A percentile compares a stretch with the other conserved stretches of the same genome.
These are phyloP conservation scores for Dothistroma septosporum DNA, from an alignment of 2,329 filamentous ascomycete genomes.

Conservation along the genomic window DNA sequence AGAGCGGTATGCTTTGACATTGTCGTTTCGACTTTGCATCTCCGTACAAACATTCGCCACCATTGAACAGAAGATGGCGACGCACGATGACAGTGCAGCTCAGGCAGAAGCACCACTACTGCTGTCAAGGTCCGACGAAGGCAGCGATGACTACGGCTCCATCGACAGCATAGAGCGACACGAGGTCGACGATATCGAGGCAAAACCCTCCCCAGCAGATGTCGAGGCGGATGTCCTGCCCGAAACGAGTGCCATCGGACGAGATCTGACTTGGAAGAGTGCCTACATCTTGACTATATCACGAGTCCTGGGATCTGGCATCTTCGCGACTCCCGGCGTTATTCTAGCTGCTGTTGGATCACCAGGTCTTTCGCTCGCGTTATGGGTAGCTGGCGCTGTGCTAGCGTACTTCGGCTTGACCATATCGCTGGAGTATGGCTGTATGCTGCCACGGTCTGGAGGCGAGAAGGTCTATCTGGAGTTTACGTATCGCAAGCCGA, in stretches of 20 bases:
- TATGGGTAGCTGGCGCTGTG: slow-evolving; percentile 62
- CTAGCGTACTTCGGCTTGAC: slow-evolving; percentile 53
- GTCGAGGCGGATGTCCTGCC: slow-evolving; percentile 58
- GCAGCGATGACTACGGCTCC: slow-evolving; percentile 9
- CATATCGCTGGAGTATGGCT: slow-evolving; percentile 64
- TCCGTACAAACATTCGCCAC: not conserved
- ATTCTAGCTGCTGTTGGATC: slow-evolving; percentile 65
- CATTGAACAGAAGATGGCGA: not conserved
- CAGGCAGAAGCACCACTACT: slow-evolving; percentile 10
- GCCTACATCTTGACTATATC: slow-evolving; percentile 59
- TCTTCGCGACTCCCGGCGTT: slow-evolving; percentile 67
- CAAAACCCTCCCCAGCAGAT: slow-evolving; percentile 16
- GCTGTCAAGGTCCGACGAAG: slow-evolving; percentile 1
- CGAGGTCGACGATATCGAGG: slow-evolving; percentile 5
- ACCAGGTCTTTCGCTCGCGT: slow-evolving; percentile 56
- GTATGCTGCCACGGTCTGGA: slow-evolving; percentile 65
- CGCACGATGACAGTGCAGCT: not conserved
- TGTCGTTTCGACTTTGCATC: not conserved
- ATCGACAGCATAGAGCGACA: slow-evolving; percentile 11
- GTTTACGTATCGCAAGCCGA: slow-evolving; percentile 61
- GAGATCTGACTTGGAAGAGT: slow-evolving; percentile 59
- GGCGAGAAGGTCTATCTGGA: slow-evolving; percentile 68
- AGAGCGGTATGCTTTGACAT: not conserved
- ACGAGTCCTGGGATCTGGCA: slow-evolving; percentile 65
- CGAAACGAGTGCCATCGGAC: slow-evolving; percentile 55